These are phyloP conservation scores for Yamagishiella unicocca DNA, from an alignment of 139 green algal species.

Conservation along the genomic window DNA sequence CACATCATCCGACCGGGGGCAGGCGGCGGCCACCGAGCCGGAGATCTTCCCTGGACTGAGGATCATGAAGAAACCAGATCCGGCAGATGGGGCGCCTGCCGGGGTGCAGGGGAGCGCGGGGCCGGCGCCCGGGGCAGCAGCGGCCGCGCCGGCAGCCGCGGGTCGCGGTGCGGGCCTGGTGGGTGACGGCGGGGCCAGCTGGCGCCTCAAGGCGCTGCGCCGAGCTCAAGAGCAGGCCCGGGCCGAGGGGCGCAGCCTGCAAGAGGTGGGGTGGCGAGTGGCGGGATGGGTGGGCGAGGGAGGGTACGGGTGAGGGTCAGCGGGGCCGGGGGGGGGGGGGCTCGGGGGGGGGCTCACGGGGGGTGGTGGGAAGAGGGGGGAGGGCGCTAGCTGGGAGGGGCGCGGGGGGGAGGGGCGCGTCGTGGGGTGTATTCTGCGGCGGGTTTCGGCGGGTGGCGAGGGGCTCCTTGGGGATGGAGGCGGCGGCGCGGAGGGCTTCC, in stretches of 20 bases:
- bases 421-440: too few species aligned
- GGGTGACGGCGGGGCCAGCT: conserved; percentile 92
- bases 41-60: conserved; percentile 40
- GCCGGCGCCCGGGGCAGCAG: too few species aligned
- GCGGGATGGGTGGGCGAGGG: not conserved
- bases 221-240: conserved; percentile 84
- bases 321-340: not conserved
- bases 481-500: too few species aligned
- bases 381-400: not conserved
- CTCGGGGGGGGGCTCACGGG: not conserved
- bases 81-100: not conserved
- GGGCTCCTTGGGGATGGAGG: too few species aligned
- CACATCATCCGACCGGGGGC: too few species aligned
- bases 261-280: conserved; percentile 4
- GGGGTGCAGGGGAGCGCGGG: not conserved
- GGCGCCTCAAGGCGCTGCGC: conserved; percentile 93
- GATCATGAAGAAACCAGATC: conserved; percentile 53
- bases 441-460: too few species aligned
- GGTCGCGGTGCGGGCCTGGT: conserved; percentile 52
- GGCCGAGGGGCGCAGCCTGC: conserved; percentile 64
- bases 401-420: too few species aligned
- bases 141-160: not conserved
- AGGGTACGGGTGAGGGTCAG: not conserved
- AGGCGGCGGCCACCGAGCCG: conserved; percentile 27
- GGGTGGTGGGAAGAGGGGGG: not conserved